Percentiles rank a stretch among this genome's conserved stretches.
Evolutionary conservation across 2,329 filamentous ascomycete genomes (phyloP).

Genomic region (Diaporthe nobilis): DNA sequence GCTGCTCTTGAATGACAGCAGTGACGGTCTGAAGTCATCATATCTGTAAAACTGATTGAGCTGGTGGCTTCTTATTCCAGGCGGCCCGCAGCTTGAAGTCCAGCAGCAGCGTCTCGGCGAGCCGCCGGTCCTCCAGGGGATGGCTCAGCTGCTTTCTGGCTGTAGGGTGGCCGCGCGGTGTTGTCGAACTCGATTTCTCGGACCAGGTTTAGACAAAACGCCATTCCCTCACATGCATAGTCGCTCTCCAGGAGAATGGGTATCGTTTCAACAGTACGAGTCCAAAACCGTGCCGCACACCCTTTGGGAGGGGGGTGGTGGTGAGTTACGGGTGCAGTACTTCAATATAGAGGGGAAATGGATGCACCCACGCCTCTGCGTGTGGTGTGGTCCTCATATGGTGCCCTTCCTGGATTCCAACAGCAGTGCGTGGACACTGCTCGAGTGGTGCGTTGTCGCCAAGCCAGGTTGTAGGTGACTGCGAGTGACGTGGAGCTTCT

Average conservation of each 20-base stretch:
- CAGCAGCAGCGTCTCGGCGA: slow-evolving; percentile 4
- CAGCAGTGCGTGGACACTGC: too few species aligned
- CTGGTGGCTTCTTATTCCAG: neutral
- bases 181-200: neutral
- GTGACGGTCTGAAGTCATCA: neutral
- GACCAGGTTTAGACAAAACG: neutral
- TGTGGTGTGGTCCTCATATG: too few species aligned
- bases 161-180: neutral
- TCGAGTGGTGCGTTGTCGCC: too few species aligned
- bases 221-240: slow-evolving; percentile 10
- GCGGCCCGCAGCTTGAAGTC: neutral
- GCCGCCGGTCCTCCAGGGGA: neutral
- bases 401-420: too few species aligned
- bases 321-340: too few species aligned
- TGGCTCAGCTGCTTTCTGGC: neutral
- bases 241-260: slow-evolving; percentile 10
- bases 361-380: too few species aligned
- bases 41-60: neutral
- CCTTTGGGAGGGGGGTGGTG: too few species aligned
- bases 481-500: slow-evolving; percentile 79
- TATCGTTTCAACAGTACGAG: slow-evolving; percentile 2
- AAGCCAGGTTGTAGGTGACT: neutral
- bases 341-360: too few species aligned
- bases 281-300: neutral
- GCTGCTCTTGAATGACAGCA: neutral